Base-by-base conservation (phyloP, 352 stramenopile genomes). In the Pythium rhizo-oryzae region DNA sequence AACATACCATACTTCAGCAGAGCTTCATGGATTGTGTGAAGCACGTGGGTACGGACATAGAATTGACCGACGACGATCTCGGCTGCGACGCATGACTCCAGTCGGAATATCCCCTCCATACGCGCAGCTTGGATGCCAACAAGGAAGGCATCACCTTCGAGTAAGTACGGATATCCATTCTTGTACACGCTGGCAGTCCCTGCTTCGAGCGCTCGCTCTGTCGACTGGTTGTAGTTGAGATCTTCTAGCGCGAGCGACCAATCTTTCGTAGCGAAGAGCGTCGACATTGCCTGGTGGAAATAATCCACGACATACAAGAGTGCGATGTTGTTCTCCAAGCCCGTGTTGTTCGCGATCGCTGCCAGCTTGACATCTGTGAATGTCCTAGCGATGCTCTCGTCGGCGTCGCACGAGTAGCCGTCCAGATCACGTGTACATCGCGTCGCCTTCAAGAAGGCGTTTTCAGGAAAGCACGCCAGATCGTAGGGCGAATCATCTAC, bases 301-400 rank as follows among this genome's bases (percentile, higher is more conserved):
- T 77, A 83, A 4, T 83, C 78, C 16, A 83, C 52, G 1, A 82
- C 60, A 49, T 60, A 85, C 6, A 85, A 67, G 50, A 85, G 53
- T 16, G 75, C 73, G 1, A 82, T 53, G 59, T 76, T 85, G 61
- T 85, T 85, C 16, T 71, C 46, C 8, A 85, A 62, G 0, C 78
- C 76, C 4, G 78, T 77, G 16, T 58, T 64, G 4, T 43, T 30
- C 4, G 25, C 37, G 9, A 79, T 8, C n/a, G 39, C 23, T 1
- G 30, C 50, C 6, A 85, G 56, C 46, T 80, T 71, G 21, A 83
- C 66, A 51, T 81, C 75, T 1, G 53, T 46, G 25, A 73, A 74
- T 11, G 43, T 65, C 4, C 58, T 43, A 21, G 28, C 53, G 25
- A 72, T 58, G 47, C 57, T 70, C 1, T 37, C 23, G 43, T 80